Evolutionary conservation across 2,329 filamentous ascomycete species (phyloP), one percentile per base, ranked within the genome.

Genomic region (Lizonia empirigonia): DNA sequence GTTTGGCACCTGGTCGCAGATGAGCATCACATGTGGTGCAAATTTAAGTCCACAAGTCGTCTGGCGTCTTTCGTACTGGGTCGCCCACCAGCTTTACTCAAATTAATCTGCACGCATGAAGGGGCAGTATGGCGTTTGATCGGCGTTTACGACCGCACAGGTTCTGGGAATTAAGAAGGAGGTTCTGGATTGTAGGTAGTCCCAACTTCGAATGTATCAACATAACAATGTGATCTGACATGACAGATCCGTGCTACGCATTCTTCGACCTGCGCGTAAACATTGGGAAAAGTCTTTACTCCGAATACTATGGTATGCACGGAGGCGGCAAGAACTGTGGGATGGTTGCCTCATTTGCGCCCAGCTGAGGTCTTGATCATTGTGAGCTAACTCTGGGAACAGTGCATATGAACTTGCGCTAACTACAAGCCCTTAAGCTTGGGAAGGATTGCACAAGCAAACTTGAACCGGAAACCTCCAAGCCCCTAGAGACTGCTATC

Each of bases 1-100:
- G 85, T 49, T 72, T 88, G 68, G 84, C 83, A 12, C 81, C 83
- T 39, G 71, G 69, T 9, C 63, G 71, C 27, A 71, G 69, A 55
- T 74, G 44, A 68, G 36, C n/a, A 5, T 22, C 19, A n/a, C 16
- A 1, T 15, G 23, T 18, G 19, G 13, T 30, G 29, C 32, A 5
- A 39, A 13, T 16, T 10, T 15, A 23, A 18, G 18, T 18, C 2
- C 16, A 16, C 2, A 2, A 26, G 8, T 19, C 5, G 8, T 34
- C n/a, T 32, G 22, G 5, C 23, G 18, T 15, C 15, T n/a, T 19
- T 5, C 29, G 19, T 30, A 26, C 16, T 1, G 16, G 13, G 9
- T 39, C 6, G 19, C 23, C n/a, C n/a, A n/a, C n/a, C n/a, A n/a
- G n/a, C n/a, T n/a, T n/a, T n/a, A n/a, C n/a, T n/a, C n/a, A n/a